Base-by-base conservation (phyloP, 2,329 filamentous ascomycete species). In the Apiospora rasikravindrae region DNA sequence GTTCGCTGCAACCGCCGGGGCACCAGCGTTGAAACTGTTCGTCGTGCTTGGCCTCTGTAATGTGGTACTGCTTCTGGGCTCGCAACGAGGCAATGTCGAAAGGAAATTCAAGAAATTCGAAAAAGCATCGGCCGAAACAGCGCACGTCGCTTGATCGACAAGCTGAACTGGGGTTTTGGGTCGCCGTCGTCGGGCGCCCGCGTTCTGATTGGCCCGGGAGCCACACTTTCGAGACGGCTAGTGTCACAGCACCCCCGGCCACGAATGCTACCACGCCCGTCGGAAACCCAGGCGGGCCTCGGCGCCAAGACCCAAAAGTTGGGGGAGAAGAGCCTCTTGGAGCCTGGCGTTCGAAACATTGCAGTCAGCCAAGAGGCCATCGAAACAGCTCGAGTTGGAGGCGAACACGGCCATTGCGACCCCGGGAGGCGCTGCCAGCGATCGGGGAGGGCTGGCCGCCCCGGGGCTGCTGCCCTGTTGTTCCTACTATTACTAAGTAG, bases 331-430 rank as follows among this genome's bases (percentile, higher is more conserved):
- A 14, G n/a, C 29, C 0, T 2, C 44, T 5, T 6, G 6, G 16
- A 24, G 29, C 29, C 29, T n/a, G 14, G 57, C 22, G 57, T 64
- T 64, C 33, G 57, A 64, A 64, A 64, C 57, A 64, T 64, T 13
- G 57, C 57, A n/a, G 57, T 24, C 57, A 40, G 33, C 57, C 33
- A 64, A 64, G 57, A 37, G 4, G 13, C 4, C 53, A n/a, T 64
- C 33, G 57, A 64, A 64, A 64, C 57, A 64, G 33, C 57, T 64
- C 57, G 57, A 40, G 57, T 64, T 64, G 57, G 57, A 64, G 57
- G 57, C 29, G 29, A 61, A 37, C 19, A 33, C 53, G 53, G 53
- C 26, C 26, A 7, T 13, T 26, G 24, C 51, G 11, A 53, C 51
- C 51, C 49, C 51, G 51, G 51, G 51, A 29, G 51, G 51, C 24